Evolutionary conservation across 495 filamentous ascomycete genomes (phyloP).

Genomic region (Daldinia grandis): DNA sequence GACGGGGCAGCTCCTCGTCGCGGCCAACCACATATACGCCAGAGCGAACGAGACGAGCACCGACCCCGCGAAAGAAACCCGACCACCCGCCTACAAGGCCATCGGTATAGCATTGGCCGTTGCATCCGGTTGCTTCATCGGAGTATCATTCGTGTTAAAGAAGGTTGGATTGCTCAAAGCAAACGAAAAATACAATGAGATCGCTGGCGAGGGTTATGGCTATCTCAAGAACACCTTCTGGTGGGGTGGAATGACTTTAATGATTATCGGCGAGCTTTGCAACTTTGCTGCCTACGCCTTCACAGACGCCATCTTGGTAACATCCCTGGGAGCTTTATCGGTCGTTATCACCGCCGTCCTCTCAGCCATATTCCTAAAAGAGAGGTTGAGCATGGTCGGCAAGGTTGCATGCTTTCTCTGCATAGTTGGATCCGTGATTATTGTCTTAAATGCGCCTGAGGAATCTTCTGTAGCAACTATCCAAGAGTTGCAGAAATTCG

Average conservation of each 20-base stretch:
- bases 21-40: constrained; percentile 54
- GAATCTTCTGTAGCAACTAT: constrained; percentile 87
- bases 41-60: constrained; percentile 45
- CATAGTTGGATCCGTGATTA: constrained; percentile 91
- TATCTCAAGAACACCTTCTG: constrained; percentile 96
- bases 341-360: constrained; percentile 94
- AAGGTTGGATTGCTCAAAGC: constrained; percentile 90
- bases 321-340: constrained; percentile 90
- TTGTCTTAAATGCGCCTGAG: constrained; percentile 89
- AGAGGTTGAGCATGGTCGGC: constrained; percentile 92
- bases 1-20: constrained; percentile 49
- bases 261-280: constrained; percentile 96
- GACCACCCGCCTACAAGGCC: constrained; percentile 74
- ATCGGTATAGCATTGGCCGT: constrained; percentile 89
- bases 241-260: constrained; percentile 96
- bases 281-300: constrained; percentile 98
- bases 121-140: constrained; percentile 91
- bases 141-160: constrained; percentile 93
- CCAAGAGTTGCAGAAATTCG: constrained; percentile 90
- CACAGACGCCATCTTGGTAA: constrained; percentile 95
- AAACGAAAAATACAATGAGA: constrained; percentile 96
- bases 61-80: constrained; percentile 35
- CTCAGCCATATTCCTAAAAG: constrained; percentile 95
- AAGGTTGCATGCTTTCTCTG: constrained; percentile 96
- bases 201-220: constrained; percentile 95